Percentiles rank a stretch among this genome's conserved stretches.
phyloP scores from a whole-genome alignment of 2,329 filamentous ascomycete genomes.

The Fusarium paranaense region DNA sequence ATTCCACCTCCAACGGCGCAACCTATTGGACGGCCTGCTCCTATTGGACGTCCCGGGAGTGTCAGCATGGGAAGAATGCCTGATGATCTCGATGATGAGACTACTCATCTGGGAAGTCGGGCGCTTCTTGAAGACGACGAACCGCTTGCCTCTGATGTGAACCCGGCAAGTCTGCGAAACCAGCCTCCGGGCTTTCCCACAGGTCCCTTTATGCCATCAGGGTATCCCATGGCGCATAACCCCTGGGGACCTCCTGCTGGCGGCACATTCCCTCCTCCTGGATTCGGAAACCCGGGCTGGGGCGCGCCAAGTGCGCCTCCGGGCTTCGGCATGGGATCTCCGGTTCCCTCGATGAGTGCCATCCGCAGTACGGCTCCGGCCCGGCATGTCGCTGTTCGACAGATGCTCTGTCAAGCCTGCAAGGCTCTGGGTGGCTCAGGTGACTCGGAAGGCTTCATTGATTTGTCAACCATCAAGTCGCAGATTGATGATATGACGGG shows the following conservation, averaged over 20 bases:
- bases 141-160: constrained; percentile 54
- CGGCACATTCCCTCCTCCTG: constrained; percentile 57
- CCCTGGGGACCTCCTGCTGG: constrained; percentile 56
- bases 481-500: constrained; percentile 68
- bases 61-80: constrained; percentile 65
- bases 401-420: constrained; percentile 83
- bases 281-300: constrained; percentile 57
- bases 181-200: constrained; percentile 65
- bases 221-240: constrained; percentile 53
- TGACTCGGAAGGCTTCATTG: constrained; percentile 74
- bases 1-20: constrained; percentile 66
- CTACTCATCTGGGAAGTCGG: constrained; percentile 88
- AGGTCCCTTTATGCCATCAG: constrained; percentile 56
- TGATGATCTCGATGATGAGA: constrained; percentile 75
- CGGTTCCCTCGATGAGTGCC: constrained; percentile 44
- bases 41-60: constrained; percentile 89
- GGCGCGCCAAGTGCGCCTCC: constrained; percentile 49
- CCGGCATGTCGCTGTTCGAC: constrained; percentile 75
- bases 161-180: constrained; percentile 54
- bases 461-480: constrained; percentile 75
- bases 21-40: constrained; percentile 84
- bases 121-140: constrained; percentile 85
- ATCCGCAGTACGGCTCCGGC: constrained; percentile 49
- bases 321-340: constrained; percentile 51
- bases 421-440: constrained; percentile 64